Conservation (phyloP, 345 rosid species). For the Erucastrum elatum region DNA sequence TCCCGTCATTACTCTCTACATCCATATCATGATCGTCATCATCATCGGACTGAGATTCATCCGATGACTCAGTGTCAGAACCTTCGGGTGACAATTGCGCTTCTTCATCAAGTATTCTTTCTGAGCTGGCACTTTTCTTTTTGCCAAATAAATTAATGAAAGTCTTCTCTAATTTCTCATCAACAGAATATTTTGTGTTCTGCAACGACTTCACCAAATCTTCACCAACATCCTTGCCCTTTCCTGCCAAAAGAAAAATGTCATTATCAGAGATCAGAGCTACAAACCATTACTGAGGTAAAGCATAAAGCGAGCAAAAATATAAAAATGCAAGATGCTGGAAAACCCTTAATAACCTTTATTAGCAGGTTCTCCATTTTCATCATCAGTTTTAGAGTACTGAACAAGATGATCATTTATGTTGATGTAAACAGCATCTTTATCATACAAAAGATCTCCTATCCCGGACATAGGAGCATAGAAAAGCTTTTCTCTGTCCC, state of each 20-base stretch:
- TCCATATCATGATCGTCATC: constrained; percentile 39
- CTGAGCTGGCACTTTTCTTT: constrained; percentile 42
- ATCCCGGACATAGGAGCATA: constrained; percentile 99
- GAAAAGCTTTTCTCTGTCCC: constrained; percentile 86
- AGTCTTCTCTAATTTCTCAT: constrained; percentile 82
- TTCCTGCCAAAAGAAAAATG: constrained; percentile 51
- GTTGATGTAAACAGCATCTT: constrained; percentile 96
- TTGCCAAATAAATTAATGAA: constrained; percentile 66
- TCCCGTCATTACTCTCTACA: constrained; percentile 39
- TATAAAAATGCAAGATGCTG: neutral
- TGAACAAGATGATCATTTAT: constrained; percentile 90
- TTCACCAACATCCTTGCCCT: constrained; percentile 77
- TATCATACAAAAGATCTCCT: constrained; percentile 92
- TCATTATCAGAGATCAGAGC: constrained; percentile 7
- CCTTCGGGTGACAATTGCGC: constrained; percentile 28
- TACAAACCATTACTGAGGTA: neutral
- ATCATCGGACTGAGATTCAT: constrained; percentile 36
- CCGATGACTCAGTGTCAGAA: constrained; percentile 45
- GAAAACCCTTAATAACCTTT: constrained; percentile 55
- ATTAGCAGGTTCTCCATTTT: constrained; percentile 45
- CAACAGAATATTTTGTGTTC: constrained; percentile 75
- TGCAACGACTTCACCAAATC: constrained; percentile 79
- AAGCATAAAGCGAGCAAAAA: neutral
- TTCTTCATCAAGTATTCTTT: constrained; percentile 40
- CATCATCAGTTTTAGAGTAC: constrained; percentile 71